Evolutionary conservation across 768 basidiomycete species (phyloP).

Genomic region (Cystobasidium ongulense): DNA sequence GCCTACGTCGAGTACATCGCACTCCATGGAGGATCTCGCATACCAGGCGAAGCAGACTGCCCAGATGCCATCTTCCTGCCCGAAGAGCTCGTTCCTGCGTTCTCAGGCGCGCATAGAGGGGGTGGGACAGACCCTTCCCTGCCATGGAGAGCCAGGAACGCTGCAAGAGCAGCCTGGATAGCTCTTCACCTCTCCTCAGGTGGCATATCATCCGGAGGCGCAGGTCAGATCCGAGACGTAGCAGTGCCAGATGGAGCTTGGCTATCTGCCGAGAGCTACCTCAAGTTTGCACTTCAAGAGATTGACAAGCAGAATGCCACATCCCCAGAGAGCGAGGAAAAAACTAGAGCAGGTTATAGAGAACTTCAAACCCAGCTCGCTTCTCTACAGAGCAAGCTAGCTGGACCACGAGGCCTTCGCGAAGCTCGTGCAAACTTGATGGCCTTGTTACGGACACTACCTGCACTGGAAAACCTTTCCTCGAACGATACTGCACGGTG

Average conservation of each 20-base stretch:
- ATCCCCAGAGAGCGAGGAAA: not conserved
- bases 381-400: not conserved
- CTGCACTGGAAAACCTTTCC: not conserved
- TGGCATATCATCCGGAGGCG: not conserved
- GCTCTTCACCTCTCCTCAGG: not conserved
- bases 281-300: not conserved
- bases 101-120: constrained; percentile 15
- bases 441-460: not conserved
- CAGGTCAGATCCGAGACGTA: not conserved
- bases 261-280: constrained; percentile 1
- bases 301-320: not conserved
- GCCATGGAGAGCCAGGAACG: not conserved
- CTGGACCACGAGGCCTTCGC: not conserved
- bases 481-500: not conserved
- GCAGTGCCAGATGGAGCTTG: constrained; percentile 11
- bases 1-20: constrained; percentile 22
- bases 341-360: not conserved
- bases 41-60: not conserved
- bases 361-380: constrained; percentile 4
- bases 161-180: constrained; percentile 14
- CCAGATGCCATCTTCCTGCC: not conserved
- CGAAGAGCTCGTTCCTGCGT: not conserved
- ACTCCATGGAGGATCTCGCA: not conserved
- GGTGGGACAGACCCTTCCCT: constrained; percentile 10
- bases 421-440: not conserved